Evolutionary conservation across 805 yeast species (phyloP).

Genomic region (Danielia oregonensis): DNA sequence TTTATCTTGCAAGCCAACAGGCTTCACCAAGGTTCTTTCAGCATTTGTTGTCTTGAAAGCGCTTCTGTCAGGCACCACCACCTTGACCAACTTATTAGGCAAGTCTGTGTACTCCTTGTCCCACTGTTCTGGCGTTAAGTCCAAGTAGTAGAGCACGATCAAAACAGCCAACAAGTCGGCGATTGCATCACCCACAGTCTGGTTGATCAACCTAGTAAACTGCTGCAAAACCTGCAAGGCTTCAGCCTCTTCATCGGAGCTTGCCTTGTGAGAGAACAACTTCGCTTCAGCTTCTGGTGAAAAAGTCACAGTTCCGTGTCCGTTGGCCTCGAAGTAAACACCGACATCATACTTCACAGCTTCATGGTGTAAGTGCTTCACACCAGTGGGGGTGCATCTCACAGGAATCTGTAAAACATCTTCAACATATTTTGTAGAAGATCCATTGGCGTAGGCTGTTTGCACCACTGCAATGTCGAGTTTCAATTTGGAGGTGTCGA

Average conservation of each 20-base stretch:
- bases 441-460: conserved; percentile 97
- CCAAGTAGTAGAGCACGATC: conserved; percentile 53
- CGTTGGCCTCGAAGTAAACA: conserved; percentile 95
- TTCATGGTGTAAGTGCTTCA: conserved; percentile 92
- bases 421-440: conserved; percentile 70
- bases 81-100: conserved; percentile 82
- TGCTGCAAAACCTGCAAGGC: conserved; percentile 54
- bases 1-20: conserved; percentile 68
- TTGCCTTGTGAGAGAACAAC: conserved; percentile 31
- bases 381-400: conserved; percentile 91
- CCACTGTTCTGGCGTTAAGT: conserved; percentile 69
- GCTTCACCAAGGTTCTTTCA: conserved; percentile 75
- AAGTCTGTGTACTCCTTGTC: conserved; percentile 71
- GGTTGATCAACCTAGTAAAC: conserved; percentile 77
- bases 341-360: conserved; percentile 85
- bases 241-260: conserved; percentile 38
- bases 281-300: conserved; percentile 45
- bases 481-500: conserved; percentile 42
- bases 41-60: conserved; percentile 84
- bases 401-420: conserved; percentile 69
- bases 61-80: conserved; percentile 76
- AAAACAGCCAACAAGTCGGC: conserved; percentile 84
- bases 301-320: conserved; percentile 96
- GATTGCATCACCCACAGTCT: conserved; percentile 97
- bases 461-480: conserved; percentile 80